A percentile compares a stretch with the other conserved stretches of the same genome.
These are phyloP conservation scores for Amaranthus cruentus DNA, from an alignment of 148 eudicot genomes.

Conservation along the genomic window DNA sequence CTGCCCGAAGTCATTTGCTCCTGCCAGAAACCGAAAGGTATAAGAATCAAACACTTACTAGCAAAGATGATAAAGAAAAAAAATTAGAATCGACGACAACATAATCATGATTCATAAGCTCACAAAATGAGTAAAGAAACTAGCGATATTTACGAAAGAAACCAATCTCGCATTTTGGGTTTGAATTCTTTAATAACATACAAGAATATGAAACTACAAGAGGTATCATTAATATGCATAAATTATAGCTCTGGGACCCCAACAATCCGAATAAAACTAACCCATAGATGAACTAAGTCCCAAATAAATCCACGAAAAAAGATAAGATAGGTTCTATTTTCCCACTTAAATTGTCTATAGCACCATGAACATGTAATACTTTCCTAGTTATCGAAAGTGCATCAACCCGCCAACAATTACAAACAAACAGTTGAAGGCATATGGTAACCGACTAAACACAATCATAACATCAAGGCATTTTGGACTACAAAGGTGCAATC, in stretches of 20 bases:
- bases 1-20: constrained; percentile 98
- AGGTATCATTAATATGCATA: not conserved
- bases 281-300: not conserved
- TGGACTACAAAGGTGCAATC: not conserved
- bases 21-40: constrained; percentile 35
- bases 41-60: constrained; percentile 3
- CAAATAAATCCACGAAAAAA: constrained; percentile 1
- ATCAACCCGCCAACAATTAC: not conserved
- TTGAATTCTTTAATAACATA: not conserved
- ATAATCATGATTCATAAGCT: not conserved
- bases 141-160: constrained; percentile 1
- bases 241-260: not conserved
- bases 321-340: not conserved
- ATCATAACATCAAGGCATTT: not conserved
- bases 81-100: constrained; percentile 7
- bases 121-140: not conserved
- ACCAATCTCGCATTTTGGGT: not conserved
- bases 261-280: not conserved
- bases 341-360: not conserved
- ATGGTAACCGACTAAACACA: not conserved
- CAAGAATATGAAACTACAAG: not conserved
- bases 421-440: not conserved
- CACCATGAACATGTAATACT: not conserved
- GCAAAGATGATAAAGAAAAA: not conserved
- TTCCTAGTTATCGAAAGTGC: not conserved